These are phyloP conservation scores for Tuber melanosporum DNA, from an alignment of 495 filamentous ascomycete species.

Conservation along the genomic window DNA sequence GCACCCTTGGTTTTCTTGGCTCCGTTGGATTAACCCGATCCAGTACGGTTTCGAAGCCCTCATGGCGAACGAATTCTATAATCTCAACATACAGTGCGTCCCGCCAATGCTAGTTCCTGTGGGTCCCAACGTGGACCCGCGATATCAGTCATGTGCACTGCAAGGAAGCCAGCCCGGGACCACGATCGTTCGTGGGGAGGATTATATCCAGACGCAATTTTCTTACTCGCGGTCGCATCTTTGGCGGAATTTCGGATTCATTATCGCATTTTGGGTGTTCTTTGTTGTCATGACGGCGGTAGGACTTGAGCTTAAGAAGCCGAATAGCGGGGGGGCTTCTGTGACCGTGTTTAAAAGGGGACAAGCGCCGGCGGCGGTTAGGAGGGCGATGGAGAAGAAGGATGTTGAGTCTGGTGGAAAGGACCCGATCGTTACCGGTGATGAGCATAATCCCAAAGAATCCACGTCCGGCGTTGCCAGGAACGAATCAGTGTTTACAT, in stretches of 20 bases:
- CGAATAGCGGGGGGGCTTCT: conserved; percentile 63
- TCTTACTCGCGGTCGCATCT: conserved; percentile 54
- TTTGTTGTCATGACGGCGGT: conserved; percentile 56
- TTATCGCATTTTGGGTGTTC: conserved; percentile 59
- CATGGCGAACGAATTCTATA: conserved; percentile 63
- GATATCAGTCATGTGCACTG: conserved; percentile 54
- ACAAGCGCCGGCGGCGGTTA: conserved; percentile 52
- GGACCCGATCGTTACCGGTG: conserved; percentile 26
- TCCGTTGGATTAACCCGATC: conserved; percentile 68
- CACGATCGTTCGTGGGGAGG: conserved; percentile 47
- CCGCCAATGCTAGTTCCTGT: conserved; percentile 52
- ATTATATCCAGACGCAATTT: conserved; percentile 53
- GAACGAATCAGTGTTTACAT: conserved; percentile 67
- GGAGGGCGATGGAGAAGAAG: conserved; percentile 47
- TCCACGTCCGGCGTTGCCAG: conserved; percentile 49
- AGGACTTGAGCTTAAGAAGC: conserved; percentile 63
- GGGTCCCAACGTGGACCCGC: conserved; percentile 38
- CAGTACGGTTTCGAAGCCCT: conserved; percentile 66
- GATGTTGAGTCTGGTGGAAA: conserved; percentile 51
- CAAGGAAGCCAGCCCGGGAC: conserved; percentile 52
- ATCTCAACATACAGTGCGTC: conserved; percentile 44
- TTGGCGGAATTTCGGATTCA: conserved; percentile 67
- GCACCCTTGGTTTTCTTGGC: conserved; percentile 76
- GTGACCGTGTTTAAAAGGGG: conserved; percentile 64
- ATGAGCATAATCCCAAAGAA: conserved; percentile 32